A percentile compares a stretch with the other conserved stretches of the same genome.
These are phyloP conservation scores for Cladophialophora immunda DNA, from an alignment of 2,329 filamentous ascomycete genomes.

Conservation along the genomic window DNA sequence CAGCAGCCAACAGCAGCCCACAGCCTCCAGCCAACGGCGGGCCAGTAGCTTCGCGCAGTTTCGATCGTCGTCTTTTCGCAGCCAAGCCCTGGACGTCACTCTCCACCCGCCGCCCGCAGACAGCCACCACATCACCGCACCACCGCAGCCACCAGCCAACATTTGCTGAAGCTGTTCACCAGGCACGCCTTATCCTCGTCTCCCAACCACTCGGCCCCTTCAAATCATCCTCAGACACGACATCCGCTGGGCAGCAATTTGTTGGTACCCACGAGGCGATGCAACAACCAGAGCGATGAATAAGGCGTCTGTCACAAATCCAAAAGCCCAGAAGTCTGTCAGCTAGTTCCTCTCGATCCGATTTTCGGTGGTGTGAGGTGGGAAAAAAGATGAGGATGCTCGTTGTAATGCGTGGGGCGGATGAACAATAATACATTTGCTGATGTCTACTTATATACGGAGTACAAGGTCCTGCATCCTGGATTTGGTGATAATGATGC, in stretches of 20 bases:
- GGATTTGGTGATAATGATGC: constrained; percentile 9
- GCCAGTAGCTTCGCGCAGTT: constrained; percentile 22
- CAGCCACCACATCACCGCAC: background rate
- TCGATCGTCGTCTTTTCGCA: constrained; percentile 14
- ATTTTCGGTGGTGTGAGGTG: background rate
- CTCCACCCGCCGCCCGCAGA: background rate
- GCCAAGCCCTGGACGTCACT: constrained; percentile 8
- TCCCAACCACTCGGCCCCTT: constrained; percentile 7
- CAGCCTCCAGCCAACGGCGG: background rate
- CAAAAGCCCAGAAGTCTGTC: no score
- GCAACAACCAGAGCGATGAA: background rate
- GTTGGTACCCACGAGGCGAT: background rate
- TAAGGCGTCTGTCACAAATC: no score
- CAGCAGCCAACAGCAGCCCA: background rate
- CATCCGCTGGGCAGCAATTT: constrained; percentile 5
- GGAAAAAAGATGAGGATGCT: background rate
- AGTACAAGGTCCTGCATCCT: background rate
- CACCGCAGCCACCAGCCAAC: background rate
- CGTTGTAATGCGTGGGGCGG: background rate
- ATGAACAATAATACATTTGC: constrained; percentile 2
- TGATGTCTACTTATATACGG: background rate
- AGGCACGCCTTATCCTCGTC: background rate
- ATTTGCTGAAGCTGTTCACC: background rate
- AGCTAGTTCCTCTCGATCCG: background rate
- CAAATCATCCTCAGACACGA: constrained; percentile 10